Conservation (phyloP, 495 filamentous ascomycete species). For the Aspergillus steynii region DNA sequence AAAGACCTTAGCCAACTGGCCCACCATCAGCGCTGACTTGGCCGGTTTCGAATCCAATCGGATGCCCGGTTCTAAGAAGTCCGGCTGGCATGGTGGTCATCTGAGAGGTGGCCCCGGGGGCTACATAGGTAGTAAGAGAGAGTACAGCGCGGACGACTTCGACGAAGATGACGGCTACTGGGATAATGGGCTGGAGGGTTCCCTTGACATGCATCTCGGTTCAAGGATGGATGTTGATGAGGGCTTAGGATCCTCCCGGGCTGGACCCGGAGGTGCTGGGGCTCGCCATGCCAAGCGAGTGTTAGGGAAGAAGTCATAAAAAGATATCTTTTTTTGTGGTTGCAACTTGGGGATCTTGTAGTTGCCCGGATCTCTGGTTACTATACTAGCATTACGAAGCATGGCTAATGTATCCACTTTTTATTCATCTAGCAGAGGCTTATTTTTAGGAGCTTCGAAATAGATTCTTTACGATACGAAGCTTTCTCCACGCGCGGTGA, state of each 20-base stretch:
- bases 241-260: constrained; percentile 28
- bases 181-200: constrained; percentile 50
- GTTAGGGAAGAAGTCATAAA: constrained; percentile 41
- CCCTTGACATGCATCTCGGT: constrained; percentile 59
- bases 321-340: not conserved
- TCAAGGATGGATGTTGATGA: constrained; percentile 53
- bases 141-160: constrained; percentile 40
- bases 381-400: not conserved
- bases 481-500: too few relatives aligned
- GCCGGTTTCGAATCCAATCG: constrained; percentile 10
- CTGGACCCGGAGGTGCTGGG: constrained; percentile 18
- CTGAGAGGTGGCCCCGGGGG: constrained; percentile 28
- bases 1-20: constrained; percentile 36
- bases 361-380: not conserved
- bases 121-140: constrained; percentile 43
- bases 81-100: constrained; percentile 30
- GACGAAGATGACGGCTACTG: constrained; percentile 49
- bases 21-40: constrained; percentile 5
- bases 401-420: not conserved
- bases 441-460: too few relatives aligned
- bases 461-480: too few relatives aligned
- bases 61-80: constrained; percentile 8
- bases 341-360: not conserved
- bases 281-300: constrained; percentile 42
- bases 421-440: not conserved